These are phyloP conservation scores for Botrytis hyacinthi DNA, from an alignment of 2,329 filamentous ascomycete species.

Conservation along the genomic window DNA sequence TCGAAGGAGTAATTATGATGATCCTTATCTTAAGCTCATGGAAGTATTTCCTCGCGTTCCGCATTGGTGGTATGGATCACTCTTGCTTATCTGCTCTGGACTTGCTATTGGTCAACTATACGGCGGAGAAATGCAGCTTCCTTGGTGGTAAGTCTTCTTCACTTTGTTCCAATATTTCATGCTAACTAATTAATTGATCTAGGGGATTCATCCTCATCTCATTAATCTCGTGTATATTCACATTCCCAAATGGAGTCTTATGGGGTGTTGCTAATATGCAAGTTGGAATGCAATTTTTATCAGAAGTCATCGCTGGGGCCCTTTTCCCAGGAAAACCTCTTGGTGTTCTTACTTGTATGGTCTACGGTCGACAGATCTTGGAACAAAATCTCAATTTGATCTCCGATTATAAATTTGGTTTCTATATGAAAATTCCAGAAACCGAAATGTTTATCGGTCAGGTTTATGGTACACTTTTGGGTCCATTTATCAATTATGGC, in stretches of 20 bases:
- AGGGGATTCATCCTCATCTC: conserved; percentile 34
- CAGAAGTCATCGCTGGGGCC: conserved; percentile 50
- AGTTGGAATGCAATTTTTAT: conserved; percentile 47
- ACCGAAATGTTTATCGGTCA: conserved; percentile 41
- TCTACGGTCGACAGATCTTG: conserved; percentile 40
- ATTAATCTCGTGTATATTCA: conserved; percentile 36
- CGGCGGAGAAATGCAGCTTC: conserved; percentile 54
- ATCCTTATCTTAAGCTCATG: conserved; percentile 47
- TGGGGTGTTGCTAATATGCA: conserved; percentile 49
- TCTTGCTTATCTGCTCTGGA: conserved; percentile 44
- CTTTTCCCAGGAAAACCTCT: conserved; percentile 57
- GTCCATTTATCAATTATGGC: conserved; percentile 39
- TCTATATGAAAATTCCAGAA: conserved; percentile 43
- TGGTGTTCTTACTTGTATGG: conserved; percentile 31
- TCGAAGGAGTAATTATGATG: conserved; percentile 30
- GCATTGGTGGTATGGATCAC: conserved; percentile 58
- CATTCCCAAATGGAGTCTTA: conserved; percentile 34
- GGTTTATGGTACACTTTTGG: conserved; percentile 39
- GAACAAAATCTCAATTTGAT: conserved; percentile 40
- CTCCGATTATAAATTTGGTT: conserved; percentile 42
- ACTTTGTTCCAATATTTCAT: accelerated
- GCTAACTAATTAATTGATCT: not conserved
- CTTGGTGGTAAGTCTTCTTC: conserved; percentile 28
- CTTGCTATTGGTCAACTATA: conserved; percentile 45
- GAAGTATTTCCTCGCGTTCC: conserved; percentile 52